Base-by-base conservation (phyloP, 495 filamentous ascomycete species). In the Hypoxylon subgilvum region DNA sequence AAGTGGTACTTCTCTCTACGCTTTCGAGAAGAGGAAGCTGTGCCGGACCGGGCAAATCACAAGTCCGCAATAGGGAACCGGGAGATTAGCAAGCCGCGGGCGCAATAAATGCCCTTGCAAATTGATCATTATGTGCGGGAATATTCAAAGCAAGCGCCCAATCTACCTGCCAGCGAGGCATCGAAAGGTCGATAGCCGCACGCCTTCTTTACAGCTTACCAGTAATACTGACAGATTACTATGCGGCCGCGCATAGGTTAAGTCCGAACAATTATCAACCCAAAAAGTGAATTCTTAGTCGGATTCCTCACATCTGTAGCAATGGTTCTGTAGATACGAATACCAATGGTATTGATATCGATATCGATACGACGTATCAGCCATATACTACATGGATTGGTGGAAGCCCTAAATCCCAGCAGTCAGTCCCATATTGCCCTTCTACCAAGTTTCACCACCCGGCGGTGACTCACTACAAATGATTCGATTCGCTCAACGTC, bases 401-500 rank as follows among this genome's bases (percentile, higher is more conserved):
- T 10, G 10, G 10, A 30, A 5, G 27, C 27, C 27, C 5, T 30
- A 43, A 17, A 44, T 41, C 30, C 50, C 49, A 55, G 51, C 34
- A 30, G 23, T 30, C 17, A 8, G 23, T 28, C 32, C 45, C 40
- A 51, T 48, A 40, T 38, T 57, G 23, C 25, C 36, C 39, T 30
- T 46, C 40, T 16, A 41, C 41, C 52, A 25, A 48, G 47, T 52
- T 52, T 52, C 52, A 57, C 52, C 32, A 42, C 45, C 40, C 22
- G 45, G 32, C 52, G 35, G 53, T 63, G 60, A 63, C 60, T 63
- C 60, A 63, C 60, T 53, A 41, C 52, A 22, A n/a, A 17, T 23
- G 35, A n/a, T 31, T 48, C 34, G 23, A 57, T 63, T 63, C 52
- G 41, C 21, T 42, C 21, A 27, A 63, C 39, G 22, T 48, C 35